Evolutionary conservation across 371 early-diverging fungal species (phyloP), one percentile per base, ranked within the genome.

Genomic region (Saksenaea oblongispora): DNA sequence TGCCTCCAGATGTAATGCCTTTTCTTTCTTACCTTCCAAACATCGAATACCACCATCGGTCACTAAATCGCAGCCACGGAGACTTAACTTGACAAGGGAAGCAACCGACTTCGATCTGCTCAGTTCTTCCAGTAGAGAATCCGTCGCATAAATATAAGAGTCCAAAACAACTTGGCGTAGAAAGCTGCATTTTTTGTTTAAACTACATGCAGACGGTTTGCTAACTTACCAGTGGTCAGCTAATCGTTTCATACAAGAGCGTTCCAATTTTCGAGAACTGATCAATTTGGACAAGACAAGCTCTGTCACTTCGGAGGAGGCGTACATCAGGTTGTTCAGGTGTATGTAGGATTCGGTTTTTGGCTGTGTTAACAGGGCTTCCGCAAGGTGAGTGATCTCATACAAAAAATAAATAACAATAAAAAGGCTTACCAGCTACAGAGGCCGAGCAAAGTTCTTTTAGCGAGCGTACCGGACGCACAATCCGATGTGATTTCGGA

Each of bases 41-140:
- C 63, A 63, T 7, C 59, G 65, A 27, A 80, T 69, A 22, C 75
- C 75, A 47, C 59, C 62, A 57, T 77, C 77, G 3, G 80, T 80
- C 9, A 80, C 65, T 8, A 80, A 35, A 58, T 80, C 80, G 35
- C 80, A 80, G 3, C 80, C 78, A 11, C 73, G 62, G 26, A 76
- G 54, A 44, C 76, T 76, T 11, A 80, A 27, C 61, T 66, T 71
- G 0, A 55, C 44, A 11, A 71, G 39, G 0, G 73, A 70, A 9
- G 57, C 37, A 11, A 66, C 57, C 5, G 80, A 77, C 22, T 64
- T 65, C 8, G 77, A 73, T 56, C 59, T 63, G 27, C 71, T 54
- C 3, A 80, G 54, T 14, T 71, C 70, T 31, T 68, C 72, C 26
- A 80, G 41, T 9, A 80, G 37, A 8, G 80, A 80, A 34, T 80